Evolutionary conservation across 164 flowering plant genomes (phyloP).

Genomic region (Magnolia sinica): DNA sequence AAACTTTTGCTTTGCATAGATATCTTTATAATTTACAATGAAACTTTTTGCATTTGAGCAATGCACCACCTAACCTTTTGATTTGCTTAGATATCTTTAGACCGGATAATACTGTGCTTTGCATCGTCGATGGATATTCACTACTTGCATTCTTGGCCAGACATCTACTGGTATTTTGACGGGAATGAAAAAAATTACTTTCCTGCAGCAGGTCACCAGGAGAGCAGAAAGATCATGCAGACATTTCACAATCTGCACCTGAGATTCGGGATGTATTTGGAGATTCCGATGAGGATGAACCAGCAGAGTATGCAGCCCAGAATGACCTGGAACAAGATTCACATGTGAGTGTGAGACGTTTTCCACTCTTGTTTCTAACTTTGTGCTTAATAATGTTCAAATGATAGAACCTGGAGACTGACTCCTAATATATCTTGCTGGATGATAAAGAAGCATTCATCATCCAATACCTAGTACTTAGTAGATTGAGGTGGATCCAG

Average conservation of each 20-base stretch:
- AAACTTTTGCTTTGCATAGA: no score
- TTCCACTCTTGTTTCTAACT: not conserved
- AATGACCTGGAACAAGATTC: conserved; percentile 58
- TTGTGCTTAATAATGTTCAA: not conserved
- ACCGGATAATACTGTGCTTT: no score
- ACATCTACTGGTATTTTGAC: not conserved
- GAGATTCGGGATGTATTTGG: conserved; percentile 97
- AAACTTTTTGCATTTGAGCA: no score
- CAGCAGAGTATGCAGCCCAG: conserved; percentile 54
- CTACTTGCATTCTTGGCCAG: not conserved
- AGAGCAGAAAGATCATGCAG: conserved; percentile 55
- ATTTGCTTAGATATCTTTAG: no score
- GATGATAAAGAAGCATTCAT: not conserved
- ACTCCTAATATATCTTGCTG: not conserved
- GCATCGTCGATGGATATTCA: not conserved
- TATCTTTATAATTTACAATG: no score
- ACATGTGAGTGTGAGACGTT: conserved; percentile 39
- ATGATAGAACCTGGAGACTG: not conserved
- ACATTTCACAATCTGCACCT: conserved; percentile 53
- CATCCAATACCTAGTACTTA: not conserved
- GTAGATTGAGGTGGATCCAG: not conserved
- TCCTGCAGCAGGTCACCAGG: conserved; percentile 41
- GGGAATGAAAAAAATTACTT: not conserved
- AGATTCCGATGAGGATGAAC: conserved; percentile 93
- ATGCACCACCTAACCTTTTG: no score